These are phyloP conservation scores for Emmonsiellopsis sp. DNA, from an alignment of 2,329 filamentous ascomycete species.

Conservation along the genomic window DNA sequence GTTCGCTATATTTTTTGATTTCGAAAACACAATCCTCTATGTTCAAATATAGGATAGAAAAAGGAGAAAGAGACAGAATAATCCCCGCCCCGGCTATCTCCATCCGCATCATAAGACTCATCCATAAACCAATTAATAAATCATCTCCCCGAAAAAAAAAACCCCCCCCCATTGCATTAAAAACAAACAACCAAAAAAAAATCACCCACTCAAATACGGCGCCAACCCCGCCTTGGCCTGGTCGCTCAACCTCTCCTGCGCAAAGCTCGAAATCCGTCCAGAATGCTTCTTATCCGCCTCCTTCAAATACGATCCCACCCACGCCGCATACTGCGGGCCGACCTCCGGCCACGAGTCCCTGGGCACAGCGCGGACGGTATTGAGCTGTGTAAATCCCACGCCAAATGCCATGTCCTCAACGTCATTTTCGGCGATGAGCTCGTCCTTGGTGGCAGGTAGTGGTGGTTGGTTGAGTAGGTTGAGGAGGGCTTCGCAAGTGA, in stretches of 20 bases:
- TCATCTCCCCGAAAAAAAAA: neutral
- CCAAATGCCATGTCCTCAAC: slow-evolving; percentile 94
- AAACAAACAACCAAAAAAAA: neutral
- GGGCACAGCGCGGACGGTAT: slow-evolving; percentile 68
- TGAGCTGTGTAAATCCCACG: slow-evolving; percentile 85
- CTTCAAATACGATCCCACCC: slow-evolving; percentile 75
- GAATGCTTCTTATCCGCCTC: slow-evolving; percentile 64
- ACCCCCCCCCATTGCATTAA: neutral
- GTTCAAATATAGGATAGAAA: neutral
- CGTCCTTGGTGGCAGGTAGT: slow-evolving; percentile 59
- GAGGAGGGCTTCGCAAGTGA: slow-evolving; percentile 80
- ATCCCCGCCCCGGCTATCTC: neutral
- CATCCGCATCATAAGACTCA: neutral
- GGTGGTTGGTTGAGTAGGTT: slow-evolving; percentile 85
- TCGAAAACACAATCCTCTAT: too few species aligned
- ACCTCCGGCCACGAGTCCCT: slow-evolving; percentile 82
- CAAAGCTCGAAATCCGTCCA: slow-evolving; percentile 62
- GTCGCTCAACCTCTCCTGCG: slow-evolving; percentile 58
- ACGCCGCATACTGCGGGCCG: slow-evolving; percentile 62
- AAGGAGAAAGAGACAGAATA: neutral
- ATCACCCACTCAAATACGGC: slow-evolving; percentile 34
- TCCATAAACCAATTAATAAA: neutral
- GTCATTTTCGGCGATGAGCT: slow-evolving; percentile 75
- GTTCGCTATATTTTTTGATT: too few species aligned
- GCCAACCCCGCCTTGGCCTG: slow-evolving; percentile 44